A percentile compares a stretch with the other conserved stretches of the same genome.
These are phyloP conservation scores for Eimeria praecox DNA, from an alignment of 169 alveolate species.

Conservation along the genomic window DNA sequence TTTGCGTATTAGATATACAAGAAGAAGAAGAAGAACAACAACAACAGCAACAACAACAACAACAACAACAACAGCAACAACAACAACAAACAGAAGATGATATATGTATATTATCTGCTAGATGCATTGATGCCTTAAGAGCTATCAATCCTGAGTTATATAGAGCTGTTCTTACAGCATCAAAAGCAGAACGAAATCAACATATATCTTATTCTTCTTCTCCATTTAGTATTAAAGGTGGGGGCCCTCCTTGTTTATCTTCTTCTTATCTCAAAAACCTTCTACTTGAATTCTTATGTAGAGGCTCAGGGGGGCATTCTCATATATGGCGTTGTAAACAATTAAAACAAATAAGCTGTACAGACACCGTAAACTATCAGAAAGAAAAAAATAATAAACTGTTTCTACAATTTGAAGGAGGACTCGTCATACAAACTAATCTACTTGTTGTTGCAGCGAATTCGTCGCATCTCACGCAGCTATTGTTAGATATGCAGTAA, in stretches of 20 bases:
- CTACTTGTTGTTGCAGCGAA: constrained; percentile 23
- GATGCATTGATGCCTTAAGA: constrained; percentile 24
- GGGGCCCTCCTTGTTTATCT: neutral
- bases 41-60: neutral
- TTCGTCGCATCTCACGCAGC: neutral
- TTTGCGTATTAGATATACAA: constrained; percentile 19
- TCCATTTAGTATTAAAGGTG: neutral
- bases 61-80: neutral
- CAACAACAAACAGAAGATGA: neutral
- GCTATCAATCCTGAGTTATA: constrained; percentile 4
- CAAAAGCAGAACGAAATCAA: no score
- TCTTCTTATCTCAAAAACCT: neutral
- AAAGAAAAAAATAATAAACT: neutral
- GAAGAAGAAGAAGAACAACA: neutral
- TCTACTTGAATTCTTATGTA: neutral
- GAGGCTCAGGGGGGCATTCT: constrained; percentile 16
- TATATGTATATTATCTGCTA: neutral
- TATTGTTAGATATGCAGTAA: neutral
- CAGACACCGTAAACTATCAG: neutral
- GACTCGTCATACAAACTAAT: neutral
- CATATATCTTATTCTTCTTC: neutral
- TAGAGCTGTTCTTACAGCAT: neutral
- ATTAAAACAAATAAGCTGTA: neutral
- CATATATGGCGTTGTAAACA: neutral
- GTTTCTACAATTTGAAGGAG: neutral